Base-by-base conservation (phyloP, 257 asterid species). In the Primulina tabacum region DNA sequence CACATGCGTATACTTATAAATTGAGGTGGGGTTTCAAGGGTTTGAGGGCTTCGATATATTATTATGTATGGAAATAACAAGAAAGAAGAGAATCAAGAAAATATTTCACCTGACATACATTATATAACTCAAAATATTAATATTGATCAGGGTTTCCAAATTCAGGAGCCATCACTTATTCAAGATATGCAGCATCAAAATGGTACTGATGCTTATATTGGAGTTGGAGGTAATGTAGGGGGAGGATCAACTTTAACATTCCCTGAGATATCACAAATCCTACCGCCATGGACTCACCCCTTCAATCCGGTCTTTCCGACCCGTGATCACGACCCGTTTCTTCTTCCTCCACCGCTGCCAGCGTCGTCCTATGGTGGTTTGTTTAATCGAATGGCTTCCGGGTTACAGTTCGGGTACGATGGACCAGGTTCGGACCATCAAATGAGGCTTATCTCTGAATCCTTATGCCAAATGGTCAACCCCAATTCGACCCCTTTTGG, bases 401-500 rank as follows among this genome's bases (percentile, higher is more conserved):
- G 71, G 12, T 12, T 71, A 47, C 80, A 69, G 69, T 80, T 69
- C 18, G 80, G 58, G 7, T 77, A 74, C 12, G 76, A 74, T 11
- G 78, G 77, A 20, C 18, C 73, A 4, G 26, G 79, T 21, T 59
- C 76, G 21, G 74, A 75, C 60, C n/a, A 16, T 29, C 79, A 80
- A 18, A 73, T 75, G 61, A 73, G 83, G 24, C 71, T 81, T 52
- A 74, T 83, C 1, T 70, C 86, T 2, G 95, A 85, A 56, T 72
- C 82, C 2, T 52, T 82, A 12, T 87, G 90, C 20, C 92, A 84
- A 29, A 80, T 78, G 73, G 86, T 78, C 55, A 84, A 71, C 71
- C 80, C 88, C 6, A 71, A 77, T 34, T 71, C 84, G 12, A 81
- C 83, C 30, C 87, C 95, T 2, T 90, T 92, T 38, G 91, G 92